These are phyloP conservation scores for Houttuynia cordata DNA, from an alignment of 164 flowering plant genomes.

Conservation along the genomic window DNA sequence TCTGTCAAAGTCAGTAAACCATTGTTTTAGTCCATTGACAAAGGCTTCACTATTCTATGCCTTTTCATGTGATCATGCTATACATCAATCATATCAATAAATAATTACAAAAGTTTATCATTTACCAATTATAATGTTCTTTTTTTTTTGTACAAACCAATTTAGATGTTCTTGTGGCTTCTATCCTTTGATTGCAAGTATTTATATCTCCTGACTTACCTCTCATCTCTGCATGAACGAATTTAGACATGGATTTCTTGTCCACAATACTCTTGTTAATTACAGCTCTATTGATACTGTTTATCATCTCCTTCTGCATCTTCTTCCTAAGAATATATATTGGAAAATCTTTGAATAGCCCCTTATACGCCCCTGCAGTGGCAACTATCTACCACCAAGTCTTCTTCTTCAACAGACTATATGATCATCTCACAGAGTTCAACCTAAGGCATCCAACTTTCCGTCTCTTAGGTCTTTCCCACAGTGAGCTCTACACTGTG, in stretches of 20 bases:
- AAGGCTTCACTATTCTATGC: too few species aligned
- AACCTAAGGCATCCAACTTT: constrained; percentile 32
- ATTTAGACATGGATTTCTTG: constrained; percentile 15
- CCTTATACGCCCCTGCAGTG: constrained; percentile 20
- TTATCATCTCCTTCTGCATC: constrained; percentile 24
- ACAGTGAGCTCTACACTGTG: constrained; percentile 40
- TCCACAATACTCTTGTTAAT: constrained; percentile 14
- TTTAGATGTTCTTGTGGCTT: too few species aligned
- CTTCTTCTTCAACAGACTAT: constrained; percentile 28
- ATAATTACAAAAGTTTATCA: too few species aligned
- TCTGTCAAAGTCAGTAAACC: too few species aligned
- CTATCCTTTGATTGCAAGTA: too few species aligned
- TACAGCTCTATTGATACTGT: constrained; percentile 7
- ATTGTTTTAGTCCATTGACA: too few species aligned
- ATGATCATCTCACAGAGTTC: constrained; percentile 36
- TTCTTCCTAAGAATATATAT: constrained; percentile 12
- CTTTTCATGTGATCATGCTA: too few species aligned
- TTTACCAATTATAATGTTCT: too few species aligned
- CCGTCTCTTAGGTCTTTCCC: constrained; percentile 33
- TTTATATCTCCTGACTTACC: too few species aligned
- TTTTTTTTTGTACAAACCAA: too few species aligned
- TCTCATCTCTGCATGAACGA: neutral
- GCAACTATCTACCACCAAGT: constrained; percentile 25
- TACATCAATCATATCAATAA: too few species aligned
- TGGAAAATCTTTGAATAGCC: constrained; percentile 8